Base-by-base conservation (phyloP, 495 filamentous ascomycete genomes). In the Bryoglossum gracile region DNA sequence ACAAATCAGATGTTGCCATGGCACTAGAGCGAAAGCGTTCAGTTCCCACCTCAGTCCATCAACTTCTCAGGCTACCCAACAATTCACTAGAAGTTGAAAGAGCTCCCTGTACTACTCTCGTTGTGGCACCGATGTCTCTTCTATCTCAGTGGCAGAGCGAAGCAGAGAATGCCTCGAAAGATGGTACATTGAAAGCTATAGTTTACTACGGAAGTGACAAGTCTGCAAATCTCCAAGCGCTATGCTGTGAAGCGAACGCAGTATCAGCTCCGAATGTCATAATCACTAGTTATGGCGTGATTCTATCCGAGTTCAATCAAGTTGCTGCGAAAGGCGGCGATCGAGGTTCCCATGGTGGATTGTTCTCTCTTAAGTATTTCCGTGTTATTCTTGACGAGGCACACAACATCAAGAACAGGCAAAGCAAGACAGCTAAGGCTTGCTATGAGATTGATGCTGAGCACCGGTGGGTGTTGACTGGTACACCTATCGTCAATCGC, bases 71-170 rank as follows among this genome's bases (percentile, higher is more conserved):
- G 37, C 65, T 87, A 10, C 75, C 79, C n/a, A 68, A 67, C 32
- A 68, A 63, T 23, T 75, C 72, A 37, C 53, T 65, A 17, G 65
- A 69, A 10, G 67, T 88, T 1, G 70, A 83, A 33, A 57, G 71
- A 38, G 91, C 89, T 4, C 90, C 89, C 0, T 87, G 84, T 57
- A 97, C 94, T 1, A 97, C 92, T 4, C 73, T 98, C 3, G 94
- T 98, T 3, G 80, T 98, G 25, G 92, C 92, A 1, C 92, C 92
- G 2, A 97, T 95, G 75, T 95, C 90, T 4, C 70, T 98, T 2
- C 73, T 98, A 16, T 78, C 90, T 1, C 92, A 98, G 61, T 98
- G 92, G 92, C 84, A 95, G 59, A 94, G 88, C 48, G 92, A 98
- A 64, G 86, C 94, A 4, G 74, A 87, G 53, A 94, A 87, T 48